Conservation (phyloP, 345 rosid genomes). For the Passiflora organensis region DNA sequence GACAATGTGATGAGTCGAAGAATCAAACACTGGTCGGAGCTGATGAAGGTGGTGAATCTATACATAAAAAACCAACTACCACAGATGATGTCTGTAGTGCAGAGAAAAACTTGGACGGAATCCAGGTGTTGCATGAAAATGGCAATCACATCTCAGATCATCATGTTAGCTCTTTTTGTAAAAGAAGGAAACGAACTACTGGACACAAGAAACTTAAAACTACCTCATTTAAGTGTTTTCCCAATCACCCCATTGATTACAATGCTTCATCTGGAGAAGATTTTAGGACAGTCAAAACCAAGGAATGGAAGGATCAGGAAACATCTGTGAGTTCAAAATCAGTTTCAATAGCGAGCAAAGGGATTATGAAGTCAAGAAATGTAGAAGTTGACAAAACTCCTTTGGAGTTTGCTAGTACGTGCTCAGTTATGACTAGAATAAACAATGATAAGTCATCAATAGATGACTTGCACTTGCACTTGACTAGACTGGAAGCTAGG, state of each 20-base stretch:
- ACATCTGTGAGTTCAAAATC: conserved; percentile 15
- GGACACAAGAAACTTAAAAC: conserved; percentile 27
- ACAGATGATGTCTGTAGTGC: conserved; percentile 18
- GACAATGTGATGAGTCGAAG: conserved; percentile 22
- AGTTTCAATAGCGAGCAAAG: conserved; percentile 18
- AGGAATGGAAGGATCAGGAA: conserved; percentile 20
- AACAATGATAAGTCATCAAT: conserved; percentile 11
- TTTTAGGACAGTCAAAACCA: conserved; percentile 14
- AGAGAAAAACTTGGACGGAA: conserved; percentile 22
- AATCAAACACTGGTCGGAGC: conserved; percentile 14
- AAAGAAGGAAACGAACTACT: conserved; percentile 41
- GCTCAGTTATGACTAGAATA: conserved; percentile 11
- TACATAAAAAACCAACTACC: conserved; percentile 6
- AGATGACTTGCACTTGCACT: conserved; percentile 19
- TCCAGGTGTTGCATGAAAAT: conserved; percentile 15
- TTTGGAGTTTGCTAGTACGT: conserved; percentile 15
- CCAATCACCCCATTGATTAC: too few species aligned
- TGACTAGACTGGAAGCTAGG: conserved; percentile 28
- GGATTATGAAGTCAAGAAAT: conserved; percentile 15
- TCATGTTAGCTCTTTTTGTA: conserved; percentile 18
- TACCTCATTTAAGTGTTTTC: conserved; percentile 4
- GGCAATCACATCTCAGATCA: conserved; percentile 11
- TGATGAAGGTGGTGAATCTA: conserved; percentile 19
- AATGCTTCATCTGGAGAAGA: conserved; percentile 16
- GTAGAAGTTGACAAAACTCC: conserved; percentile 17